A percentile compares a stretch with the other conserved stretches of the same genome.
These are phyloP conservation scores for Apophysomyces sp. DNA, from an alignment of 371 early-diverging fungal genomes.

Conservation along the genomic window DNA sequence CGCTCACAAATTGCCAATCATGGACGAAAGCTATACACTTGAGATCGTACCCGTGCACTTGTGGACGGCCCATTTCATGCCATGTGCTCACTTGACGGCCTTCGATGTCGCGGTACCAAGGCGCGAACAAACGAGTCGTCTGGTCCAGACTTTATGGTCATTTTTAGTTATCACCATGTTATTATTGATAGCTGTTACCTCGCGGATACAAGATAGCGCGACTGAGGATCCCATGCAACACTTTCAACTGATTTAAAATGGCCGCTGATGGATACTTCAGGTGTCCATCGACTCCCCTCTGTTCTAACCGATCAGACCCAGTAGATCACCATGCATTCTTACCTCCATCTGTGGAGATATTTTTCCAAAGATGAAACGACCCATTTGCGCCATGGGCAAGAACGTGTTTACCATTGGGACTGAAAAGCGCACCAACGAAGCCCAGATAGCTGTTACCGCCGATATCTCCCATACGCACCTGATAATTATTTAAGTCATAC, in stretches of 20 bases:
- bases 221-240: slow-evolving; percentile 82
- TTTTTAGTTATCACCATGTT: not conserved
- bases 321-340: not conserved
- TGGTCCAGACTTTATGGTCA: slow-evolving; percentile 73
- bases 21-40: slow-evolving; percentile 81
- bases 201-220: slow-evolving; percentile 70
- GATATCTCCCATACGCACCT: slow-evolving; percentile 87
- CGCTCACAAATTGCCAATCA: slow-evolving; percentile 79
- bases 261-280: slow-evolving; percentile 74
- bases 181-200: slow-evolving; percentile 33
- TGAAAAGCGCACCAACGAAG: slow-evolving; percentile 79
- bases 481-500: not conserved
- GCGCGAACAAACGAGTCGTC: slow-evolving; percentile 83
- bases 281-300: slow-evolving; percentile 63
- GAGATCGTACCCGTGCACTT: slow-evolving; percentile 96
- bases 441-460: slow-evolving; percentile 81
- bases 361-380: slow-evolving; percentile 86
- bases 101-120: slow-evolving; percentile 55
- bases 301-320: not conserved
- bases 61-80: slow-evolving; percentile 95
- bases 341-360: slow-evolving; percentile 42
- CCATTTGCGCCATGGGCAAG: slow-evolving; percentile 87
- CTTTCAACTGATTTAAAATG: slow-evolving; percentile 78
- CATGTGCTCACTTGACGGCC: slow-evolving; percentile 53
- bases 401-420: slow-evolving; percentile 66